Evolutionary conservation across 2,329 filamentous ascomycete genomes (phyloP).

Genomic region (Hypoxylon sp.): DNA sequence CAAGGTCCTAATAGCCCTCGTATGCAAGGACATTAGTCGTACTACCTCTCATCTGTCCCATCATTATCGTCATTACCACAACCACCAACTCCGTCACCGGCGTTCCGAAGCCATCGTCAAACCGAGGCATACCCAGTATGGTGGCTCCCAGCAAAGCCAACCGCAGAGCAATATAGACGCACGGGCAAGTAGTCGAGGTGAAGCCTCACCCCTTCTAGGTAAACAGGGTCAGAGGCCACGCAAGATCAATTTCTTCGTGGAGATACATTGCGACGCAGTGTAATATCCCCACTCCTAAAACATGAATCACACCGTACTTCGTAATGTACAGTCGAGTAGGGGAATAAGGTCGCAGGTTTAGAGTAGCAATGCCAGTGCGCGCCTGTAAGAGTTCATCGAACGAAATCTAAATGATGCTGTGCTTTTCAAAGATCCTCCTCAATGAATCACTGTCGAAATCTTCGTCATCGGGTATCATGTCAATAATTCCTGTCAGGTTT

Average conservation of each 20-base stretch:
- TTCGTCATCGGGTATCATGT: conserved; percentile 83
- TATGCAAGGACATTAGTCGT: conserved; percentile 16
- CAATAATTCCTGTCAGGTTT: conserved; percentile 87
- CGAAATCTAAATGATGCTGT: conserved; percentile 65
- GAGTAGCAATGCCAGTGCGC: conserved; percentile 19
- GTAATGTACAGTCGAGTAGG: conserved; percentile 3
- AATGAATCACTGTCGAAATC: conserved; percentile 69
- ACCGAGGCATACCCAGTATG: neutral
- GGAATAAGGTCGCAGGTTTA: conserved; percentile 1
- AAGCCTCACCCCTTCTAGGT: conserved; percentile 4
- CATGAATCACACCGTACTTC: neutral
- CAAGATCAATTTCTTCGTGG: neutral
- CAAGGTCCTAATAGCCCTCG: conserved; percentile 2
- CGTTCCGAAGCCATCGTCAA: neutral
- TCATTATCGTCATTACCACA: conserved; percentile 36
- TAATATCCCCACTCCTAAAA: neutral
- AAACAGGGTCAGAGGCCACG: neutral
- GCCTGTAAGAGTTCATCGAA: conserved; percentile 1
- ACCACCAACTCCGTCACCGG: conserved; percentile 4
- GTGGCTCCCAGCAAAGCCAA: conserved; percentile 1
- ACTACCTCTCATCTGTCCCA: conserved; percentile 14
- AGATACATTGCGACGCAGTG: neutral
- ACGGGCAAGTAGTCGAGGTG: neutral
- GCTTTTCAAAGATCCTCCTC: conserved; percentile 66
- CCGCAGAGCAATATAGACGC: neutral